These are phyloP conservation scores for Ceriops zippeliana DNA, from an alignment of 345 rosid genomes.

Conservation along the genomic window DNA sequence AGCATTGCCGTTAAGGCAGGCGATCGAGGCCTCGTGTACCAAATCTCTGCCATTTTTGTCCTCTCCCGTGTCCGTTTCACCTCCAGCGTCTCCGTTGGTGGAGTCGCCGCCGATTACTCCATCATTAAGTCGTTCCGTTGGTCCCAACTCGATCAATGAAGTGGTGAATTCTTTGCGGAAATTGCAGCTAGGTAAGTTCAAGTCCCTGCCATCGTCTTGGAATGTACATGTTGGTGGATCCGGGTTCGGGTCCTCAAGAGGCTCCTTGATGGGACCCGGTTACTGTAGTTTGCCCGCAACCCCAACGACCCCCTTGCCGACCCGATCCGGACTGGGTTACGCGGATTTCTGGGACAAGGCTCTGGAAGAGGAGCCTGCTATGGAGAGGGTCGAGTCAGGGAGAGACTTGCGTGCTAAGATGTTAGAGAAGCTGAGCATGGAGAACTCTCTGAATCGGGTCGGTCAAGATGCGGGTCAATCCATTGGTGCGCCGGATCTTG, in stretches of 20 bases:
- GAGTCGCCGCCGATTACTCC: constrained; percentile 50
- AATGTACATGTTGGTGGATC: constrained; percentile 34
- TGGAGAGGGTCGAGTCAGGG: constrained; percentile 87
- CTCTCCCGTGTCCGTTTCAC: constrained; percentile 57
- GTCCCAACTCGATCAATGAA: constrained; percentile 46
- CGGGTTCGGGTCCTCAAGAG: constrained; percentile 53
- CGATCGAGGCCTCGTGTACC: constrained; percentile 20
- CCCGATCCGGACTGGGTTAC: constrained; percentile 33
- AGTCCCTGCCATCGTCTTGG: constrained; percentile 50
- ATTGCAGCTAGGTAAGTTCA: constrained; percentile 60
- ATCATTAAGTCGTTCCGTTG: constrained; percentile 54
- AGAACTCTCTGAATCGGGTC: constrained; percentile 44
- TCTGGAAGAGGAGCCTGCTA: constrained; percentile 56
- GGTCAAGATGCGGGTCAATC: constrained; percentile 21
- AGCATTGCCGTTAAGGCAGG: constrained; percentile 36
- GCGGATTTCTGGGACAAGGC: constrained; percentile 47
- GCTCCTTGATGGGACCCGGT: constrained; percentile 52
- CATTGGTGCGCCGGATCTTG: constrained; percentile 52
- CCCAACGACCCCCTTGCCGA: constrained; percentile 37
- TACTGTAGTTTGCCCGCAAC: constrained; percentile 57
- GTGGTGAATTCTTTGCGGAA: constrained; percentile 56
- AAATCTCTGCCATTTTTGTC: constrained; percentile 43
- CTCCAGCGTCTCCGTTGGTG: constrained; percentile 44
- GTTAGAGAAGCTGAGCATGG: constrained; percentile 67
- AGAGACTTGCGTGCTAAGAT: constrained; percentile 58